These are phyloP conservation scores for Penstemon eatonii DNA, from an alignment of 257 asterid species.

Conservation along the genomic window DNA sequence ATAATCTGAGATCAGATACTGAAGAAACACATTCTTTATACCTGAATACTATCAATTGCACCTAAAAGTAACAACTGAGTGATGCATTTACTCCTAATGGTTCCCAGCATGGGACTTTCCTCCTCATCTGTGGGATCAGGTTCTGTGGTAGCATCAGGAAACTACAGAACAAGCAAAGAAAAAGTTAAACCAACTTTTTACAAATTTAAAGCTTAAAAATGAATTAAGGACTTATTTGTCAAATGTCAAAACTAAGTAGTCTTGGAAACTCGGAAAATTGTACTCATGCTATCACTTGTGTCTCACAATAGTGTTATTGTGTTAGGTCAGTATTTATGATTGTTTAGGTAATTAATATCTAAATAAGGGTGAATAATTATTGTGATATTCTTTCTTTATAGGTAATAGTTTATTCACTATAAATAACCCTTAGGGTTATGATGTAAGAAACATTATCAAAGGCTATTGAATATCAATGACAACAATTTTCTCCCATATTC, in stretches of 20 bases:
- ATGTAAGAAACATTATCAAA: too few relatives aligned
- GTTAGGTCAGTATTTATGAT: too few relatives aligned
- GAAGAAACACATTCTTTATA: constrained; percentile 30
- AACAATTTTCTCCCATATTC: too few relatives aligned
- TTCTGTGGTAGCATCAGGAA: constrained; percentile 50
- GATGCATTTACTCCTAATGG: constrained; percentile 92
- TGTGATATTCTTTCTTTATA: too few relatives aligned
- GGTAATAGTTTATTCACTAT: too few relatives aligned
- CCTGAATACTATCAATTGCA: constrained; percentile 96
- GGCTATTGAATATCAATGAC: too few relatives aligned
- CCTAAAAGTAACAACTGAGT: constrained; percentile 90
- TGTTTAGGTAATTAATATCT: too few relatives aligned
- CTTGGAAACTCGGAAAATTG: constrained; percentile 16
- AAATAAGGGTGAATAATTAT: too few relatives aligned
- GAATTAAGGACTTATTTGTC: constrained; percentile 5
- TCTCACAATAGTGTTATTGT: too few relatives aligned
- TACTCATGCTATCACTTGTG: constrained; percentile 9
- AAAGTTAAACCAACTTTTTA: constrained; percentile 26
- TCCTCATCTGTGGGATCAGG: constrained; percentile 67
- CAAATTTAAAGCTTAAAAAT: constrained; percentile 19
- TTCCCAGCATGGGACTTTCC: constrained; percentile 71
- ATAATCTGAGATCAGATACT: constrained; percentile 21
- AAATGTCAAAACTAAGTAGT: constrained; percentile 13
- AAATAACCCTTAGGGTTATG: too few relatives aligned
- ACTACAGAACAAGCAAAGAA: constrained; percentile 44